These are phyloP conservation scores for Verticillium tricorpus DNA, from an alignment of 2,329 filamentous ascomycete species.

Conservation along the genomic window DNA sequence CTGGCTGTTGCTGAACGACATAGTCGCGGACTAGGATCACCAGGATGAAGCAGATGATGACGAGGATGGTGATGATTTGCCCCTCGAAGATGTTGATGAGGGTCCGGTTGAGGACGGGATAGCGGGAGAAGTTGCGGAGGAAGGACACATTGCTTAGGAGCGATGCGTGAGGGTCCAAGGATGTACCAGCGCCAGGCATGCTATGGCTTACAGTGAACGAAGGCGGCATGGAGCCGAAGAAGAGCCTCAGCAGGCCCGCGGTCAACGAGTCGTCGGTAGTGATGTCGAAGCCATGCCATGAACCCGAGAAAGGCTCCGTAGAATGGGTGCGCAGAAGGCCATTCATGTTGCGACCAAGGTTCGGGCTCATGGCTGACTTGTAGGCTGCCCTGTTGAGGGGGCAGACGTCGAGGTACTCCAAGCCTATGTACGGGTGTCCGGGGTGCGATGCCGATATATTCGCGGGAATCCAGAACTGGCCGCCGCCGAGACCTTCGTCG, in stretches of 20 bases:
- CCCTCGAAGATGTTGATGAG: slow-evolving; percentile 85
- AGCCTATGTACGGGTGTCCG: slow-evolving; percentile 26
- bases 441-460: slow-evolving; percentile 15
- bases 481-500: slow-evolving; percentile 60
- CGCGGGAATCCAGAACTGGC: slow-evolving; percentile 14
- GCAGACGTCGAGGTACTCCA: neutral
- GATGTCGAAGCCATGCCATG: slow-evolving; percentile 24
- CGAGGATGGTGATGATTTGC: slow-evolving; percentile 85
- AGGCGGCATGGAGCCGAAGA: slow-evolving; percentile 17
- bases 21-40: slow-evolving; percentile 96
- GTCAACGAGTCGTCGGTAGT: slow-evolving; percentile 26
- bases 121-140: slow-evolving; percentile 61
- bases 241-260: slow-evolving; percentile 22
- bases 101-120: slow-evolving; percentile 68
- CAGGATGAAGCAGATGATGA: slow-evolving; percentile 93
- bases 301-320: slow-evolving; percentile 21
- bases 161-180: slow-evolving; percentile 25
- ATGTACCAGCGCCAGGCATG: neutral
- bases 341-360: slow-evolving; percentile 25
- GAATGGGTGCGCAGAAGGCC: slow-evolving; percentile 19
- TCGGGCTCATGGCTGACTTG: slow-evolving; percentile 15
- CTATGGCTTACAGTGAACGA: neutral
- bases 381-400: neutral
- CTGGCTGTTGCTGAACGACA: slow-evolving; percentile 95
- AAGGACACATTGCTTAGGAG: slow-evolving; percentile 55